Base-by-base conservation (phyloP, 1,284 basidiomycete genomes). In the Macrocystidia cucumis region DNA sequence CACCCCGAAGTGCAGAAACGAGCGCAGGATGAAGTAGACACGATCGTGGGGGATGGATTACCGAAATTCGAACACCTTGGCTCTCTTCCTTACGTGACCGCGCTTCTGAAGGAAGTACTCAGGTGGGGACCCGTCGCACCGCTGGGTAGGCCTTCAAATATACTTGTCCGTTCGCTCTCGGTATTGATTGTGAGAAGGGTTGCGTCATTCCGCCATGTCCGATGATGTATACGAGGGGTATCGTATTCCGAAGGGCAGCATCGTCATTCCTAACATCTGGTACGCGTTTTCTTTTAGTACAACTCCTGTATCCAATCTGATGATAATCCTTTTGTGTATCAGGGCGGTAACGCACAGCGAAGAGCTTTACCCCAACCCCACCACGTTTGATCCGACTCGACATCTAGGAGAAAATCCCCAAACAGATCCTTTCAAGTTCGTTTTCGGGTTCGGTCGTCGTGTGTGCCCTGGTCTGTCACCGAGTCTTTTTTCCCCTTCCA, bases 151-250 rank as follows among this genome's bases (percentile, higher is more conserved):
- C n/a, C n/a, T n/a, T n/a, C n/a, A n/a, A n/a, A n/a, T n/a, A n/a
- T n/a, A n/a, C n/a, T n/a, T n/a, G n/a, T n/a, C n/a, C n/a, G n/a
- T n/a, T n/a, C n/a, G n/a, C n/a, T n/a, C n/a, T n/a, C n/a, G n/a
- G n/a, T n/a, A n/a, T n/a, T n/a, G n/a, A n/a, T n/a, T n/a, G n/a
- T n/a, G n/a, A n/a, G n/a, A n/a, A 75, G 75, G 63, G 13, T 56
- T 78, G 3, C 64, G 74, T 12, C 77, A 78, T 47, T 62, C 69
- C 8, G 63, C 61, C 2, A 65, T 54, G 13, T 60, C 72, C 40
- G 74, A 79, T 34, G 74, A 79, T 40, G 48, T 67, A 1, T 65
- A 73, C 40, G 58, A 67, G 29, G 70, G 70, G 8, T 67, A 67
- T 50, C 62, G 65, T 29, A 73, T 75, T 41, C 72, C 72, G 3